Conservation (phyloP, 2,329 filamentous ascomycete species). For the Pyrenochaeta sp. region DNA sequence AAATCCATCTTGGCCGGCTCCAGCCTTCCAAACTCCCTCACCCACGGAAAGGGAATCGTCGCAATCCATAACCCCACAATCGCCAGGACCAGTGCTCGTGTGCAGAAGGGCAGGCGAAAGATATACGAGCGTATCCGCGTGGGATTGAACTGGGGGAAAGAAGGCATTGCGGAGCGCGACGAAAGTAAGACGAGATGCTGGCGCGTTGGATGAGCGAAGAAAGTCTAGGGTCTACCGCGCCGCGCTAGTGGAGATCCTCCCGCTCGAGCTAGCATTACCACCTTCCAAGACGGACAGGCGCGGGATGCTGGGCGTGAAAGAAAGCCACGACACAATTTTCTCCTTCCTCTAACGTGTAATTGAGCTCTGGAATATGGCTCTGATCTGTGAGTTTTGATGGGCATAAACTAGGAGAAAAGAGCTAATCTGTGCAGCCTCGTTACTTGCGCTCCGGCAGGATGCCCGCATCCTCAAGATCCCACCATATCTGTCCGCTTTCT, state of each 20-base stretch:
- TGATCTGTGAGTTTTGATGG: slow-evolving; percentile 41
- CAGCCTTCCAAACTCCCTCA: slow-evolving; percentile 80
- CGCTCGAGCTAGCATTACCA: slow-evolving; percentile 17
- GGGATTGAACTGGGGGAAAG: slow-evolving; percentile 71
- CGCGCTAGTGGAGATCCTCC: slow-evolving; percentile 25
- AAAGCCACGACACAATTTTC: slow-evolving; percentile 18
- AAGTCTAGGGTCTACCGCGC: slow-evolving; percentile 24
- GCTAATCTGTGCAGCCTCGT: slow-evolving; percentile 56
- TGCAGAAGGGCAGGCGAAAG: slow-evolving; percentile 86
- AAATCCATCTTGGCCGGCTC: slow-evolving; percentile 79
- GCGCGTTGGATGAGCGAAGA: slow-evolving; percentile 21
- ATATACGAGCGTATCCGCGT: slow-evolving; percentile 81
- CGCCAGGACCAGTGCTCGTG: slow-evolving; percentile 71
- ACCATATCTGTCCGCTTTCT: slow-evolving; percentile 85
- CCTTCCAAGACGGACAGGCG: slow-evolving; percentile 21
- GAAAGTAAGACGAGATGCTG: slow-evolving; percentile 16
- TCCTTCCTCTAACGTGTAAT: slow-evolving; percentile 10
- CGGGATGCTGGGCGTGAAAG: slow-evolving; percentile 22
- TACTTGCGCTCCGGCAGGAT: slow-evolving; percentile 78
- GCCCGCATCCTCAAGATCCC: slow-evolving; percentile 83
- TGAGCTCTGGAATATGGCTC: slow-evolving; percentile 39
- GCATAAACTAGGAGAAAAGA: not conserved
- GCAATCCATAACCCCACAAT: slow-evolving; percentile 76
- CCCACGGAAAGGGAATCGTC: slow-evolving; percentile 73
- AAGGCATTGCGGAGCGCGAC: slow-evolving; percentile 46